Evolutionary conservation across 352 stramenopile species (phyloP), one percentile per base, ranked within the genome.

Genomic region (Halophytophthora batemanensis): DNA sequence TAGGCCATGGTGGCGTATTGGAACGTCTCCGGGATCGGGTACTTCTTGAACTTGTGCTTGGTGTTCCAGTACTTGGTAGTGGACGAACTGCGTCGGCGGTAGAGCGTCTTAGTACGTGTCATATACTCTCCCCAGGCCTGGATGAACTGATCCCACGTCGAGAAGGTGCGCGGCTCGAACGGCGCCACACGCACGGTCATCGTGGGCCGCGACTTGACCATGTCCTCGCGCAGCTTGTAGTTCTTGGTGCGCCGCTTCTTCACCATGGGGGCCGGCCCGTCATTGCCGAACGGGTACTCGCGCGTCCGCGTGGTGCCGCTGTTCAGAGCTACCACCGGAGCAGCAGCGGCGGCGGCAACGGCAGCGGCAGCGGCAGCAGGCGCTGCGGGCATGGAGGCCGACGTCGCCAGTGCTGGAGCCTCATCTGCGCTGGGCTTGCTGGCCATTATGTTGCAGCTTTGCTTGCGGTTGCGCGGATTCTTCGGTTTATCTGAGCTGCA

Each of bases 241-340:
- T 92, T 88, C 62, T 92, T 92, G 15, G 81, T 92, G 36, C 77
- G 78, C 4, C 81, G 74, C 54, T 90, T 92, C 70, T 92, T 89
- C 11, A 91, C 76, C 8, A 77, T 52, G 22, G 56, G 61, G 18
- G 56, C 50, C 7, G 45, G 34, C 18, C 46, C 31, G 47, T 55
- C 31, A 29, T 36, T 1, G 42, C 29, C 23, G 19, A 31, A 8
- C 25, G 25, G 4, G 25, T 31, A 31, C 25, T 31, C 25, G 8
- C 25, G 25, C 19, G 22, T 22, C 33, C n/a, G 41, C 13, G 17
- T 44, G 38, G n/a, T 2, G n/a, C 17, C 38, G 38, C 25, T 31
- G 25, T 4, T 31, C 25, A 8, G 25, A 31, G 25, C 25, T 8
- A 8, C 8, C 8, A 8, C 22, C 17, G 40, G 8, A 19, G 41